A percentile compares a stretch with the other conserved stretches of the same genome.
Conservation (phyloP, 1,139 yeast species). For the Zygosaccharomyces sapae region DNA sequence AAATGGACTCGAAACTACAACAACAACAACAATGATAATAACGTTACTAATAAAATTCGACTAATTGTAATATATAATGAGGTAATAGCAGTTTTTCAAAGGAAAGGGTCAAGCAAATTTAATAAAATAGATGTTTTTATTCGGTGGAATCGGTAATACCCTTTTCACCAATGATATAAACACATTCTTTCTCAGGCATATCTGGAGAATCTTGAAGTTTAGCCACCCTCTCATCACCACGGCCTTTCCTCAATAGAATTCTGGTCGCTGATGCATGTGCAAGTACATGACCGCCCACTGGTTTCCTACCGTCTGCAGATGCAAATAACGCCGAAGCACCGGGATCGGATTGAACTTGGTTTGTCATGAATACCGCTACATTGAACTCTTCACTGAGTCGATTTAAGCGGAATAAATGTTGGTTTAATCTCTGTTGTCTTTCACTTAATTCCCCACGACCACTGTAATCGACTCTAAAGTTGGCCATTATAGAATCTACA, state of each 20-base stretch:
- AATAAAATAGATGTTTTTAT: slow-evolving; percentile 9
- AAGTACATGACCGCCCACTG: slow-evolving; percentile 61
- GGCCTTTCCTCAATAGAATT: slow-evolving; percentile 53
- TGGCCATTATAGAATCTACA: slow-evolving; percentile 60
- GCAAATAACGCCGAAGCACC: slow-evolving; percentile 65
- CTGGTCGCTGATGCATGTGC: slow-evolving; percentile 66
- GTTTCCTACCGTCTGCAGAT: slow-evolving; percentile 61
- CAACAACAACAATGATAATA: neutral
- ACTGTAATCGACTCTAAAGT: slow-evolving; percentile 55
- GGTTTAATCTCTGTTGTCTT: slow-evolving; percentile 57
- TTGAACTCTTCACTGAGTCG: slow-evolving; percentile 57
- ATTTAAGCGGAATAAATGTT: slow-evolving; percentile 50
- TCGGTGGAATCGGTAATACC: slow-evolving; percentile 49
- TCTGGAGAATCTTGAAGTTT: slow-evolving; percentile 61
- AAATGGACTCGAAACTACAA: neutral
- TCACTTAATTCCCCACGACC: slow-evolving; percentile 61
- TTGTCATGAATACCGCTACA: slow-evolving; percentile 55
- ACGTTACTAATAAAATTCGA: neutral
- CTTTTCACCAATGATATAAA: slow-evolving; percentile 49
- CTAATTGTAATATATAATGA: neutral
- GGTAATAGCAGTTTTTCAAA: neutral
- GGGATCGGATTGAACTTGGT: slow-evolving; percentile 65
- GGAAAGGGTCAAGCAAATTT: neutral
- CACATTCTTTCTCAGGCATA: slow-evolving; percentile 56
- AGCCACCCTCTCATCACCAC: slow-evolving; percentile 64